These are phyloP conservation scores for Talaromyces sp. DNA, from an alignment of 2,329 filamentous ascomycete species.

Conservation along the genomic window DNA sequence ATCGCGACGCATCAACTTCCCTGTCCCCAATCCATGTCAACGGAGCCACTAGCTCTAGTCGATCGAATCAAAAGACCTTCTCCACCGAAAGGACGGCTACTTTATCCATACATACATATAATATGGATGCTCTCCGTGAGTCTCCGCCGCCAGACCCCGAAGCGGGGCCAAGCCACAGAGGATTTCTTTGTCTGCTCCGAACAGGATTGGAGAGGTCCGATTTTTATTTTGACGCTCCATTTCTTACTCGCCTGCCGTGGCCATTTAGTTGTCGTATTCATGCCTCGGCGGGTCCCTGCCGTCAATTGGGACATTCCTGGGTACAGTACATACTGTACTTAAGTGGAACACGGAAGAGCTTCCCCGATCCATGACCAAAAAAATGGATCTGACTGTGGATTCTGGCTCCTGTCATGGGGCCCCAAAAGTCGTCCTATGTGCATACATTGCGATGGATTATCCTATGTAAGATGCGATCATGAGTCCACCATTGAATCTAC, in stretches of 20 bases:
- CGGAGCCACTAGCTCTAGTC: slow-evolving; percentile 14
- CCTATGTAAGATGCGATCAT: slow-evolving; percentile 15
- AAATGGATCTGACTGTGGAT: slow-evolving; percentile 15
- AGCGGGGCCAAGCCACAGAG: background rate
- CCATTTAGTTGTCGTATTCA: too few species aligned
- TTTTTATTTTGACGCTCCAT: too few species aligned
- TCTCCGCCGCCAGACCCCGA: slow-evolving; percentile 4
- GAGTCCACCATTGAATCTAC: slow-evolving; percentile 7
- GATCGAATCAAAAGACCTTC: slow-evolving; percentile 1
- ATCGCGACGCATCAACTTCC: slow-evolving; percentile 7
- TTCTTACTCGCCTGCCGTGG: background rate
- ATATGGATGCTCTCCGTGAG: background rate
- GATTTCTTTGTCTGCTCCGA: background rate
- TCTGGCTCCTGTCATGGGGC: background rate
- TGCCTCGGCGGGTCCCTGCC: background rate
- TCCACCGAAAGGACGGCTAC: slow-evolving; percentile 4
- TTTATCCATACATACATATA: slow-evolving; percentile 11
- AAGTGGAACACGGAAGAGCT: slow-evolving; percentile 11
- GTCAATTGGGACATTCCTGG: background rate
- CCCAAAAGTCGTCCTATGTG: slow-evolving; percentile 5
- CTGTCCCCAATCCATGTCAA: slow-evolving; percentile 13
- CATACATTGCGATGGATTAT: slow-evolving; percentile 11
- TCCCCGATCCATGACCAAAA: slow-evolving; percentile 18
- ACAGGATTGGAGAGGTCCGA: too few species aligned
- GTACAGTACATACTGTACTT: background rate